These are phyloP conservation scores for Flaveria robusta DNA, from an alignment of 129 eudicot species.

Conservation along the genomic window DNA sequence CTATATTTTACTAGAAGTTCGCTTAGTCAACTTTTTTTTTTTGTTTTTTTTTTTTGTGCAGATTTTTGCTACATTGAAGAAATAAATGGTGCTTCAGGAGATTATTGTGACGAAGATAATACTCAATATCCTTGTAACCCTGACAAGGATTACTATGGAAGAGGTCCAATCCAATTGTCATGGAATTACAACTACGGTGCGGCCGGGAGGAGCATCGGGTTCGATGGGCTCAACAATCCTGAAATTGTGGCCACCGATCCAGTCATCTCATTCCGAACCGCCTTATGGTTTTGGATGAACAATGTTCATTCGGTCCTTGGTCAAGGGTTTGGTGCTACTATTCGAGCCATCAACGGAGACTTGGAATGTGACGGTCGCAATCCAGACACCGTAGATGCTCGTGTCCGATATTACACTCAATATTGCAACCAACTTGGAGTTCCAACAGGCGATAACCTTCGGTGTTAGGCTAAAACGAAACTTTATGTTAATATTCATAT, in stretches of 20 bases:
- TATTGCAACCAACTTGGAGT: constrained; percentile 41
- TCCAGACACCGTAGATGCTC: constrained; percentile 19
- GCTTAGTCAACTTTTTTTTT: too few relatives aligned
- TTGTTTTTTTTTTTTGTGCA: background rate
- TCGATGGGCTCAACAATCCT: constrained; percentile 42
- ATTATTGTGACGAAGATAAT: constrained; percentile 28
- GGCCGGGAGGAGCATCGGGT: constrained; percentile 34
- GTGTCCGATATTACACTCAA: constrained; percentile 33
- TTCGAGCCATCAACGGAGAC: constrained; percentile 33
- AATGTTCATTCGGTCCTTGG: constrained; percentile 35
- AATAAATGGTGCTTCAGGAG: constrained; percentile 32
- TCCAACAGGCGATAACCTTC: constrained; percentile 34
- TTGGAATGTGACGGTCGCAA: constrained; percentile 35
- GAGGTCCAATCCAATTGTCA: constrained; percentile 39
- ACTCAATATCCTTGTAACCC: constrained; percentile 39
- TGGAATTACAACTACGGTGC: constrained; percentile 42
- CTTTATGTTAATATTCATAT: background rate
- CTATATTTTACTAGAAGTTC: too few relatives aligned
- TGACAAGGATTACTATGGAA: constrained; percentile 37
- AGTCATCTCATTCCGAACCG: constrained; percentile 33
- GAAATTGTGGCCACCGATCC: constrained; percentile 36
- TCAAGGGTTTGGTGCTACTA: constrained; percentile 41
- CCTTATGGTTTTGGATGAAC: constrained; percentile 42
- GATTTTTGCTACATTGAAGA: constrained; percentile 39
- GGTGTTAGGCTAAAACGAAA: constrained; percentile 18